Base-by-base conservation (phyloP, 176 grass and related monocot species). In the Hordeum marinum region DNA sequence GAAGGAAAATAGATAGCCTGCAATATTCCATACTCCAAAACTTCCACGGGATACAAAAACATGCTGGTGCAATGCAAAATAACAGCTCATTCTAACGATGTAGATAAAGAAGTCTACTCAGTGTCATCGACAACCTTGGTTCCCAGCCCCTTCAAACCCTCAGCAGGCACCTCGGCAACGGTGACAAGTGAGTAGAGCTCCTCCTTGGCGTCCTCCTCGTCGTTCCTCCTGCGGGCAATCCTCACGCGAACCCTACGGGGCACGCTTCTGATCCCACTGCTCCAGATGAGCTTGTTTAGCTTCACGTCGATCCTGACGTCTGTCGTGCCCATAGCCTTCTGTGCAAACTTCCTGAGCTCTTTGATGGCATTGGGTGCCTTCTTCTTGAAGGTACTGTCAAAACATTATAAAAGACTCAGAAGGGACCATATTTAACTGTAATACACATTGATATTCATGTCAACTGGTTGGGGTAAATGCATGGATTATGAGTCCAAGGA, bases 271-370 rank as follows among this genome's bases (percentile, higher is more conserved):
- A 97, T 91, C n/a, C 94, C 94, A 15, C 89, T 94, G 91, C 94
- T 97, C 94, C 94, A 97, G 69, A 97, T 91, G 67, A 94, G 91
- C 85, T 97, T 97, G 91, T 97, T 97, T 63, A 97, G 80, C 89
- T 97, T 97, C 62, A 94, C 94, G 1, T 97, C 94, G 6, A 97
- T 26, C 83, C 94, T 85, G 40, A 94, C 85, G 10, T 97, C 94
- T 0, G 48, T 84, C 8, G 91, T 97, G 31, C 94, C 94, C 94
- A 94, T 94, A n/a, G 91, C 91, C 91, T 97, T 97, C 75, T 92
- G 91, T 0, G 89, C 89, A 18, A 94, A 97, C 83, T 97, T 94
- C 60, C 89, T 83, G 39, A 94, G 88, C 91, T 97, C 94, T 40
- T 97, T 97, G 57, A 97, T 86, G 31, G 94, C 94, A 36, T 97